Percentiles rank a stretch among this genome's conserved stretches.
These are phyloP conservation scores for Neurospora sp. DNA, from an alignment of 495 filamentous ascomycete species.

Conservation along the genomic window DNA sequence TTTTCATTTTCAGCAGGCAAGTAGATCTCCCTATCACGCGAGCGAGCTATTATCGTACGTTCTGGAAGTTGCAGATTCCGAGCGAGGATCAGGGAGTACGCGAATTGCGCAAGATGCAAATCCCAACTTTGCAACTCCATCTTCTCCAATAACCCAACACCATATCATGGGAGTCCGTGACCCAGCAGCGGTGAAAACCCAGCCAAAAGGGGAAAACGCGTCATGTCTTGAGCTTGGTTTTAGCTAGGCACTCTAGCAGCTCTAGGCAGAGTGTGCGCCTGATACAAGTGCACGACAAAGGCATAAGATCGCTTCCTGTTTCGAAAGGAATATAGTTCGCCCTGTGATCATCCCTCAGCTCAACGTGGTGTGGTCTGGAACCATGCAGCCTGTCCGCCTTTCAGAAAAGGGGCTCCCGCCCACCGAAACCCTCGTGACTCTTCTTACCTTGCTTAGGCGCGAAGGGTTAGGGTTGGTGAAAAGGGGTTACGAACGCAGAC, in stretches of 20 bases:
- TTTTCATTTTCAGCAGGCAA: not conserved
- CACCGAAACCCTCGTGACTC: not conserved
- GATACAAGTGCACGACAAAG: not conserved
- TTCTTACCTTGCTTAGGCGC: not conserved
- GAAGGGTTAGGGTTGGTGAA: not conserved
- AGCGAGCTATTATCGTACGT: not conserved
- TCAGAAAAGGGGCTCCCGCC: not conserved
- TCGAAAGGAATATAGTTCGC: not conserved
- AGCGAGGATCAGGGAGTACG: not conserved
- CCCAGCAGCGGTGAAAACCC: not conserved
- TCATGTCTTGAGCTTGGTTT: not conserved
- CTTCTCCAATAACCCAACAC: not conserved
- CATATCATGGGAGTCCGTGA: not conserved
- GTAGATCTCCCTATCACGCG: not conserved
- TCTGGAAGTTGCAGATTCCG: not conserved
- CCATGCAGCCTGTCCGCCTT: not conserved
- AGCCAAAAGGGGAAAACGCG: not conserved
- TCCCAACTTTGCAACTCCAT: not conserved
- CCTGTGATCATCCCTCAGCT: not conserved
- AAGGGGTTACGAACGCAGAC: not conserved
- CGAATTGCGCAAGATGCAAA: not conserved
- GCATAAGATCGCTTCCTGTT: not conserved
- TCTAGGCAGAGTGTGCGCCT: not conserved
- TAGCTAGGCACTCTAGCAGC: not conserved
- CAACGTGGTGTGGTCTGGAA: not conserved